Base-by-base conservation (phyloP, 371 early-diverging fungal species). In the Nosema granulosis region DNA sequence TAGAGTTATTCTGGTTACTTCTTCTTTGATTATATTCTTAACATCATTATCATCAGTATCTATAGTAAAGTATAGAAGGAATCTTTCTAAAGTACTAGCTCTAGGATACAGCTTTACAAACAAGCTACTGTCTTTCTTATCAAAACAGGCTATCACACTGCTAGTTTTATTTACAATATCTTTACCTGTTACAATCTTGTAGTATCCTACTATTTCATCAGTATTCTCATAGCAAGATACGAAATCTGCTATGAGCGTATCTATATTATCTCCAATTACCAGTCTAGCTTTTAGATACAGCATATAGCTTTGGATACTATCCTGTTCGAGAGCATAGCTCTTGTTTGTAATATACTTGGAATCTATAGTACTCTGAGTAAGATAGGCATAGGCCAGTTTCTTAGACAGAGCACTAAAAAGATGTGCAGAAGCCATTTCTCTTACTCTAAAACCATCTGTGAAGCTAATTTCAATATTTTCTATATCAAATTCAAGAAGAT, bases 151-250 rank as follows among this genome's bases (percentile, higher is more conserved):
- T 51, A 67, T 26, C 1, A 51, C 13, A 3, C 9, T 18, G 13
- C 51, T n/a, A 67, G 26, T 43, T 67, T 43, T 43, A 28, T 24
- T 28, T 29, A 50, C 67, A 16, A 67, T 31, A 57, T 79, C 70
- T 16, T 18, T 26, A 18, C 59, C 61, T 11, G 56, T 37, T 16
- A 54, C 4, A 9, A 76, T 66, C 35, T 77, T 73, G 18, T 63
- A 70, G 61, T 70, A 82, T 32, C 82, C 79, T 35, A 82, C 16
- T 13, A 82, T 13, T 31, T 78, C 82, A 58, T 82, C 78, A 35
- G 66, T 58, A 34, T 68, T 61, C 6, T 56, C 59, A 16, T 80
- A 68, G 35, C 76, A 69, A 56, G 31, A 29, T 62, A 71, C 67
- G 22, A 82, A 43, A 71, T 69, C 71, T 29, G 49, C 32, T 3